Base-by-base conservation (phyloP, 495 filamentous ascomycete genomes). In the Penicillium taxi region DNA sequence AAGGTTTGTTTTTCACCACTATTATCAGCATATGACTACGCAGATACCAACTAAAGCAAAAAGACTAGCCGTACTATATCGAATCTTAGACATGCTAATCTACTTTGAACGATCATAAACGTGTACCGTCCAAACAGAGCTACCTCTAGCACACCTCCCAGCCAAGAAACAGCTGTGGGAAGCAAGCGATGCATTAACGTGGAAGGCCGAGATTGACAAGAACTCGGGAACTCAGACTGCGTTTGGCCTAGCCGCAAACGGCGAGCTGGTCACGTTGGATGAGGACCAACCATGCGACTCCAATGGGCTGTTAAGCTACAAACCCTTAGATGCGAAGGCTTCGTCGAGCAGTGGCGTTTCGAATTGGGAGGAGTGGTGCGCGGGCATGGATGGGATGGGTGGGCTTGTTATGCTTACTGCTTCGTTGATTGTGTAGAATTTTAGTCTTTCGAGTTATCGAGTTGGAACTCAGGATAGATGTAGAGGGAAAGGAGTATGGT, bases 151-250 rank as follows among this genome's bases (percentile, higher is more conserved):
- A 26, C 66, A 64, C 14, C 45, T 71, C n/a, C 69, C 69, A 13
- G 55, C 62, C 3, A 61, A 56, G 38, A 69, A 64, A 48, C 58
- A 58, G 39, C 59, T 70, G 5, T 73, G 69, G 69, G 66, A 70
- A 53, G 66, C 69, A 37, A 32, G 32, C 8, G 53, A 67, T 42
- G 57, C 56, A 42, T 22, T 24, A 8, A 21, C 20, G 12, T 71
- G 65, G 67, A 61, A 53, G 36, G 12, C 26, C 6, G 59, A 61
- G 41, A 50, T 24, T 17, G 37, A 56, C 26, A 55, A 33, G 26
- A 44, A 57, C 1, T 39, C 48, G 9, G 52, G 29, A 9, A 32
- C 12, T 5, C 43, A 47, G 22, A 44, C 39, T 41, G 37, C 39
- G 6, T 69, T 61, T 53, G 65, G 49, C 14, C 39, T 71, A 42